phyloP scores from a whole-genome alignment of 352 stramenopile species.

The Phytophthora pinifolia region DNA sequence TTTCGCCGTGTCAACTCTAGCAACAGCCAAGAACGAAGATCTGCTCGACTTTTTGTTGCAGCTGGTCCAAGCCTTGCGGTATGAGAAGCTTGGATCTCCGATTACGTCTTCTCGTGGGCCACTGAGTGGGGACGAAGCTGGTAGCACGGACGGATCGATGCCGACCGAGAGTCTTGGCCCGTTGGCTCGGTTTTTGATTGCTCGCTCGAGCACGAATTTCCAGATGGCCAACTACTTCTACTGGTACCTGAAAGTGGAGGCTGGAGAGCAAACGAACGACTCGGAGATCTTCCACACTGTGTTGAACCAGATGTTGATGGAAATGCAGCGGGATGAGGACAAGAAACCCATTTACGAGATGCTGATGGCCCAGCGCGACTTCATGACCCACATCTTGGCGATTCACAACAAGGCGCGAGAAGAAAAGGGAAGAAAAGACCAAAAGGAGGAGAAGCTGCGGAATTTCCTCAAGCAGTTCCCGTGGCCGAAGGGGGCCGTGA shows the following conservation, averaged over 20 bases:
- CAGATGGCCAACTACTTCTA: slow-evolving; percentile 99
- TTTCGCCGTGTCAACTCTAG: slow-evolving; percentile 97
- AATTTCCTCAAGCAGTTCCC: slow-evolving; percentile 88
- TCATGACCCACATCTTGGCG: slow-evolving; percentile 93
- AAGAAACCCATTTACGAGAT: slow-evolving; percentile 91
- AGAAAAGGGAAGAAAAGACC: slow-evolving; percentile 94
- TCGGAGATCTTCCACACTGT: slow-evolving; percentile 79
- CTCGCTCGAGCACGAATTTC: slow-evolving; percentile 92
- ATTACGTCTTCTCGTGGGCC: slow-evolving; percentile 38
- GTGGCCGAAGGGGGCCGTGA: slow-evolving; percentile 73
- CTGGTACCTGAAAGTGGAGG: slow-evolving; percentile 90
- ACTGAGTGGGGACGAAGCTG: slow-evolving; percentile 44
- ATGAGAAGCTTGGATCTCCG: slow-evolving; percentile 56
- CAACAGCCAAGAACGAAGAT: slow-evolving; percentile 95
- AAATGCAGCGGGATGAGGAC: slow-evolving; percentile 91
- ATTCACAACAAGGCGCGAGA: slow-evolving; percentile 92
- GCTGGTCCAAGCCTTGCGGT: slow-evolving; percentile 97
- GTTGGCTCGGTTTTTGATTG: slow-evolving; percentile 94
- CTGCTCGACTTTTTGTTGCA: slow-evolving; percentile 98
- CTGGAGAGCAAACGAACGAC: slow-evolving; percentile 68
- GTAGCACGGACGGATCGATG: slow-evolving; percentile 44
- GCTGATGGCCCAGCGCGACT: slow-evolving; percentile 90
- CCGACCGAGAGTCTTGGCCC: slow-evolving; percentile 59
- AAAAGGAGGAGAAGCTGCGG: slow-evolving; percentile 95
- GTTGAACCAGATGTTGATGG: slow-evolving; percentile 92